Base-by-base conservation (phyloP, 176 grass and related monocot species). In the Phoenix dactylifera region DNA sequence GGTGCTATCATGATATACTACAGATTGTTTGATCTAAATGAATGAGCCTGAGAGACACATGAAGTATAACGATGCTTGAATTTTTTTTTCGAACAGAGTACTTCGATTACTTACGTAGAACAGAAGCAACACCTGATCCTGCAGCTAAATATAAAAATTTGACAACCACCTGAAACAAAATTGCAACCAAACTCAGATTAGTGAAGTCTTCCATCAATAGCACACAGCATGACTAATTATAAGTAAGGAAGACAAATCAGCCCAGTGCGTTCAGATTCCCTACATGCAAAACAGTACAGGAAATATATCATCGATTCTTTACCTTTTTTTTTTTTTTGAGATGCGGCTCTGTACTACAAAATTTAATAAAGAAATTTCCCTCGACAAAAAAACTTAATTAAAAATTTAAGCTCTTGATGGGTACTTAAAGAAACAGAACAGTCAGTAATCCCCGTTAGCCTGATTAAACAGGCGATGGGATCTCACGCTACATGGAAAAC, bases 111-210 rank as follows among this genome's bases (percentile, higher is more conserved):
- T 90, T 76, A 90, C 87, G 79, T 50, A 90, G 75, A 71, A 90
- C 82, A 29, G 75, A 75, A 24, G 72, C 59, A 62, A 77, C 60
- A 51, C 74, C 78, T 57, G 79, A 61, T 59, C 54, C 79, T 60
- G 51, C 62, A 52, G 71, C 87, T 26, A 90, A 60, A 55, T 90
- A 86, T 39, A 79, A 22, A 77, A 86, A 90, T 62, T 81, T 86
- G 18, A 90, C 15, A 64, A 71, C 54, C 68, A 85, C 72, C 87
- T 90, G 82, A 73, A 80, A 76, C 63, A 66, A 9, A 62, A 51
- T 49, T 30, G 39, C 24, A 39, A 24, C 15, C 3, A 62, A 73
- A 25, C 50, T 25, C 18, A 62, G 71, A 62, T 30, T 57, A 80
- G 18, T 19, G 32, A 44, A 63, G 28, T 16, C n/a, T 3, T 12